Base-by-base conservation (phyloP, 805 yeast species). In the Pichia gijzeniarum region DNA sequence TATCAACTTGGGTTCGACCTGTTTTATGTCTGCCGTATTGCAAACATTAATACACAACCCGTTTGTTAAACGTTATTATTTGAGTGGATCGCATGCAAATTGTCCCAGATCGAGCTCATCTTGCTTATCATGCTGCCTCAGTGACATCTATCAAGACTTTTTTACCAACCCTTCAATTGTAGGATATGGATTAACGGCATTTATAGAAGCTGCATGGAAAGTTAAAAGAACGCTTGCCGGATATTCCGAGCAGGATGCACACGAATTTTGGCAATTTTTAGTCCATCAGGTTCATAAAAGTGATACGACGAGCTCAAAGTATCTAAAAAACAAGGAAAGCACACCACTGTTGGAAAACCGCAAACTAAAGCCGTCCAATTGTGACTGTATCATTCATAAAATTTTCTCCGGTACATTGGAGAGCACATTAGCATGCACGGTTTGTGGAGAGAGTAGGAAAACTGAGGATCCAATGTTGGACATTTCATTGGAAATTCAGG, bases 191-290 rank as follows among this genome's bases (percentile, higher is more conserved):
- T 83, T 93, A 51, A 81, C 93, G 2, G 77, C 84, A 41, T 64
- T 93, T 39, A 70, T 93, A 41, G 73, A 78, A n/a, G 86, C 96
- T 12, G 82, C 96, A 1, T 89, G 96, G 91, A 82, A 81, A 56
- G 81, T 82, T 39, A 85, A 87, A 54, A 77, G 85, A 53, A 76
- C 88, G 30, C 74, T 93, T 48, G 95, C 97, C 0, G 99, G 99
- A 1, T 90, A 90, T 54, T 84, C 93, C 31, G 97, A 93, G 64
- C 99, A 93, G 64, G 99, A 93, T 62, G 98, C 99, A 0, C 99
- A 93, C 65, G 99, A 93, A 64, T 93, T 91, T 64, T 83, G 95
- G 83, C 97, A 93, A 60, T 90, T 91, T 60, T 59, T 91, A 25
- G 71, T 91, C 33, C 85, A 91, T 63, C 95, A 89, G 63, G 64